Evolutionary conservation across 2,329 filamentous ascomycete species (phyloP).

Genomic region (Cytospora mali): DNA sequence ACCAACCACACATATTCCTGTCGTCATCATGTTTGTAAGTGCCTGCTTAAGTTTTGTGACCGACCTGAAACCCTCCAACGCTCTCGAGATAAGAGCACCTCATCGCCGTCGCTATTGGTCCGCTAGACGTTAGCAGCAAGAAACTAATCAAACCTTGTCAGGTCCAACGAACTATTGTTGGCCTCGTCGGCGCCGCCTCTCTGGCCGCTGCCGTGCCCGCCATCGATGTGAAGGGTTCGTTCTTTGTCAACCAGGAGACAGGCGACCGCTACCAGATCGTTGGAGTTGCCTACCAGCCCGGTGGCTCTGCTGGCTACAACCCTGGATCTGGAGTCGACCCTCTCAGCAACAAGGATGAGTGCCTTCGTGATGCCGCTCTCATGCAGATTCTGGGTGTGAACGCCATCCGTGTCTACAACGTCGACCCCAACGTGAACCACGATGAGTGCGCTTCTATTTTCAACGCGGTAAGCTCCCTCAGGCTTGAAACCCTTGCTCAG

Average conservation of each 20-base stretch:
- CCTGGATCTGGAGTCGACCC: constrained; percentile 58
- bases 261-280: constrained; percentile 67
- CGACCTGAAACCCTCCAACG: background rate
- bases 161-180: constrained; percentile 10
- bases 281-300: constrained; percentile 70
- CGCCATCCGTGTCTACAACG: constrained; percentile 70
- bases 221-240: constrained; percentile 57
- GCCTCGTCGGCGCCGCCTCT: constrained; percentile 44
- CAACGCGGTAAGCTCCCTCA: constrained; percentile 53
- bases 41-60: too few species aligned
- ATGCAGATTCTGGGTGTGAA: constrained; percentile 68
- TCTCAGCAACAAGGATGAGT: constrained; percentile 59
- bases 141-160: constrained; percentile 18
- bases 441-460: constrained; percentile 69
- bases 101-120: background rate
- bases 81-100: background rate
- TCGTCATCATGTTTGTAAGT: constrained; percentile 19
- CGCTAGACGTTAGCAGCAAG: background rate
- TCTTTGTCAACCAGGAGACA: constrained; percentile 62
- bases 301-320: constrained; percentile 65
- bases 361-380: constrained; percentile 66
- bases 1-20: background rate
- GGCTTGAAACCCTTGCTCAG: background rate
- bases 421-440: constrained; percentile 67
- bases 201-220: constrained; percentile 59